Conservation (phyloP, 306 rosid species). For the Vigna nakashimae region DNA sequence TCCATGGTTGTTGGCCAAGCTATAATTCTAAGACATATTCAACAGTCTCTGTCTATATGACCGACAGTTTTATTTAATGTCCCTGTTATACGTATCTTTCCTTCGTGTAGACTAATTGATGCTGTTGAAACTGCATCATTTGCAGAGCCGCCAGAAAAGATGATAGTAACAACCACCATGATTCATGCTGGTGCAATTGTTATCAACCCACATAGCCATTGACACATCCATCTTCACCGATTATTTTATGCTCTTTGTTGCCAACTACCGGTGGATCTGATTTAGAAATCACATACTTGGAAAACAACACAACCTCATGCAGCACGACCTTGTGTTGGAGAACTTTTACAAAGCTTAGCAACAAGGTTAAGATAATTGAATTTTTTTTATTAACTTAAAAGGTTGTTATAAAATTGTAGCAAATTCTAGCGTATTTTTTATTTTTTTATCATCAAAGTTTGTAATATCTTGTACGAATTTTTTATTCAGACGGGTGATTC, state of each 20-base stretch:
- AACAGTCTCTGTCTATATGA: slow-evolving; percentile 23
- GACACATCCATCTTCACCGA: not conserved
- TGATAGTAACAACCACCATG: slow-evolving; percentile 10
- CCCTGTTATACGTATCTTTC: slow-evolving; percentile 25
- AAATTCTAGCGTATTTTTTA: not conserved
- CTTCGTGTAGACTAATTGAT: slow-evolving; percentile 9
- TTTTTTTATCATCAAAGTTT: not conserved
- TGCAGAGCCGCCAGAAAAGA: slow-evolving; percentile 29
- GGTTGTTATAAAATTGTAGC: not conserved
- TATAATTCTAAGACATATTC: slow-evolving; percentile 11
- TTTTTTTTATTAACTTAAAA: not conserved
- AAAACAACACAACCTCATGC: slow-evolving; percentile 2
- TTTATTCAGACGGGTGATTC: not conserved
- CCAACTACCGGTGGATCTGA: not conserved
- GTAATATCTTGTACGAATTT: not conserved
- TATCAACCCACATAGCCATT: slow-evolving; percentile 13
- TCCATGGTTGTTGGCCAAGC: slow-evolving; percentile 2
- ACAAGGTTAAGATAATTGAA: not conserved
- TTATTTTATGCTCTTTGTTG: slow-evolving; percentile 32
- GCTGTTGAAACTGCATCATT: not conserved
- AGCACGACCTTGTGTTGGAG: not conserved
- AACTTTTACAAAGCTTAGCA: not conserved
- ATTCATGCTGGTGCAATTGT: not conserved
- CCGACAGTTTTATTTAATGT: slow-evolving; percentile 28
- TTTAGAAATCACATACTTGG: slow-evolving; percentile 1